Evolutionary conservation across 139 green algal genomes (phyloP), one percentile per base, ranked within the genome.

Genomic region (Micractinium sp.): DNA sequence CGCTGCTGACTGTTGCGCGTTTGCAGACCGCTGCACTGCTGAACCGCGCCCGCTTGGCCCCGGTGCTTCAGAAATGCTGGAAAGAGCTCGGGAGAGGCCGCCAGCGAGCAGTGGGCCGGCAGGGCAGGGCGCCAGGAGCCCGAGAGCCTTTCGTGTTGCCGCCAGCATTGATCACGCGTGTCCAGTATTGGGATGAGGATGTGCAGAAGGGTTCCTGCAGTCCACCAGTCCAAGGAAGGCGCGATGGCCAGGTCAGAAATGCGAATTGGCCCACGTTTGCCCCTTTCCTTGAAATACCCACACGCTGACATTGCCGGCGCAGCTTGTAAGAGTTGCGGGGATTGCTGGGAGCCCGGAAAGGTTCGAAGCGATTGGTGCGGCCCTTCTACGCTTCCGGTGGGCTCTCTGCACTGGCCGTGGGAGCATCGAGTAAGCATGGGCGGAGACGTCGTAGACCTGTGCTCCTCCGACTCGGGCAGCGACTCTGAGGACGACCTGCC

Each of bases 361-460:
- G 47, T 56, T 56, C 47, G n/a, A 56, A 56, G 47, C 47, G 47
- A 56, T 5, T 56, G 47, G 7, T 9, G 47, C 5, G 47, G 7
- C 47, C 47, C 47, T 56, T 56, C 47, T 9, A 56, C 7, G 47
- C 47, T 9, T 5, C 47, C 47, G 9, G 47, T 9, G 47, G 7
- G 7, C 47, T 9, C 47, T 56, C 47, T 56, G 47, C 7, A 56
- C 9, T 56, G 47, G 47, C 9, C 9, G 9, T 56, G n/a, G n/a
- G n/a, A n/a, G n/a, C n/a, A n/a, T n/a, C n/a, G n/a, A 71, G 7
- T 25, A 12, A 71, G 63, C 12, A 71, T 27, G 63, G 22, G 20
- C 2, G 63, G 20, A 5, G 83, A 87, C 29, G 38, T 87, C 1
- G 83, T 87, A 29, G 67, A 87, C 38, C 38, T 87, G 16, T 66